Percentiles rank a stretch among this genome's conserved stretches.
Conservation (phyloP, 192 early-diverging fungal species). For the Dissophora globulifera region DNA sequence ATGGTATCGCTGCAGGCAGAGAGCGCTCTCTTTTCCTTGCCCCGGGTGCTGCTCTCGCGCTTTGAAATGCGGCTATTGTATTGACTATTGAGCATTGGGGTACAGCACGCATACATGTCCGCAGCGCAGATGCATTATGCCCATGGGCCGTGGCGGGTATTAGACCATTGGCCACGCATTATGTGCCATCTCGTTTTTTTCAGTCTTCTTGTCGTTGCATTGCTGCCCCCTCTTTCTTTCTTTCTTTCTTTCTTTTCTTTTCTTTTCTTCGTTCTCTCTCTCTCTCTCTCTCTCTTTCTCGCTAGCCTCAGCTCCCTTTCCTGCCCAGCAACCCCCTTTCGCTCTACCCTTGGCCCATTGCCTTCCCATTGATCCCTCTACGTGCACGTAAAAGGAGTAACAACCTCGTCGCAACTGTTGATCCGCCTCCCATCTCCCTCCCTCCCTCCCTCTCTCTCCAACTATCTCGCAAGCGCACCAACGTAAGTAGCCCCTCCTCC, state of each 20-base stretch:
- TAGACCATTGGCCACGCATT: too few species aligned
- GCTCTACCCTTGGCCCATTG: too few species aligned
- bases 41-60: too few species aligned
- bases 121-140: too few species aligned
- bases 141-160: too few species aligned
- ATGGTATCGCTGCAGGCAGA: too few species aligned
- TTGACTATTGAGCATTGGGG: too few species aligned
- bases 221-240: background rate
- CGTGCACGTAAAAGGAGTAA: too few species aligned
- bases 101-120: too few species aligned
- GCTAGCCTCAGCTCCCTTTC: background rate
- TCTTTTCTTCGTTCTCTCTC: background rate
- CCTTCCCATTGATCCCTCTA: conserved; percentile 18
- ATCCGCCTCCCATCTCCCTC: background rate
- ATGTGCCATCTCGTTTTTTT: background rate
- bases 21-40: too few species aligned
- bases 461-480: conserved; percentile 1
- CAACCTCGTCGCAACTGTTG: background rate
- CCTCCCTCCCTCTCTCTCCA: conserved; percentile 8
- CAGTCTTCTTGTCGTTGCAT: background rate
- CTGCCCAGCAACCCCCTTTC: background rate
- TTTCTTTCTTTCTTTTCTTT: background rate
- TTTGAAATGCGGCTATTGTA: too few species aligned
- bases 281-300: background rate
- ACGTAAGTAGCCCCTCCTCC: conserved; percentile 11